phyloP scores from a whole-genome alignment of 2,329 filamentous ascomycete species.

The Colletotrichum lupini region DNA sequence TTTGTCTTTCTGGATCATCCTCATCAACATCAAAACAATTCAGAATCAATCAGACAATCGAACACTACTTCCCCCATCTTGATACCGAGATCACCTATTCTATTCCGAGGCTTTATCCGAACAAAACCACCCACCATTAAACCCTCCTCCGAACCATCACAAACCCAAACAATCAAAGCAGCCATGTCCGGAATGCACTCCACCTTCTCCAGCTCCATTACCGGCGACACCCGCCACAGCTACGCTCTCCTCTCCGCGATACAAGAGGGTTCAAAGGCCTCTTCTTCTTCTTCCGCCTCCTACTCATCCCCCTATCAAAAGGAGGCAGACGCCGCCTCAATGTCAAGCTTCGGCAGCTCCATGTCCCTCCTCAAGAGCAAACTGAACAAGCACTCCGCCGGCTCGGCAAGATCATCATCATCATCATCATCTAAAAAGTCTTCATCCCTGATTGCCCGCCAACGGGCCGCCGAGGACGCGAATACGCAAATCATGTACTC shows the following conservation, averaged over 20 bases:
- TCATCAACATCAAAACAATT: neutral
- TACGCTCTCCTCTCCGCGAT: slow-evolving; percentile 24
- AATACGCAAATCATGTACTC: neutral
- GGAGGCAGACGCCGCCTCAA: slow-evolving; percentile 23
- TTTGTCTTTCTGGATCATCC: neutral
- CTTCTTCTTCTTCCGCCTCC: neutral
- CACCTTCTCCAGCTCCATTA: slow-evolving; percentile 31
- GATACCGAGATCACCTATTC: neutral
- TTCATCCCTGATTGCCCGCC: slow-evolving; percentile 20
- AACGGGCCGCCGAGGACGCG: slow-evolving; percentile 26
- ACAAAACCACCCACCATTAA: neutral
- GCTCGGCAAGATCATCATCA: neutral
- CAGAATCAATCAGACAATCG: neutral
- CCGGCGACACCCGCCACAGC: slow-evolving; percentile 27
- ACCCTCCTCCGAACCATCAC: neutral
- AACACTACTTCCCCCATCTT: neutral
- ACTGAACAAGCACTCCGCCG: neutral
- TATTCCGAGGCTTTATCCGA: neutral
- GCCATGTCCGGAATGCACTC: slow-evolving; percentile 31
- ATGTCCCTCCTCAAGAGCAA: slow-evolving; percentile 21
- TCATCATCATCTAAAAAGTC: slow-evolving; percentile 17
- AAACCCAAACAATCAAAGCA: neutral
- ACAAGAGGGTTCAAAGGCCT: neutral
- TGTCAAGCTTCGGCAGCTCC: slow-evolving; percentile 37
- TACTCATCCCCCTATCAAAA: slow-evolving; percentile 13